Evolutionary conservation across 2,329 filamentous ascomycete genomes (phyloP).

Genomic region (Aschersonia sp.): DNA sequence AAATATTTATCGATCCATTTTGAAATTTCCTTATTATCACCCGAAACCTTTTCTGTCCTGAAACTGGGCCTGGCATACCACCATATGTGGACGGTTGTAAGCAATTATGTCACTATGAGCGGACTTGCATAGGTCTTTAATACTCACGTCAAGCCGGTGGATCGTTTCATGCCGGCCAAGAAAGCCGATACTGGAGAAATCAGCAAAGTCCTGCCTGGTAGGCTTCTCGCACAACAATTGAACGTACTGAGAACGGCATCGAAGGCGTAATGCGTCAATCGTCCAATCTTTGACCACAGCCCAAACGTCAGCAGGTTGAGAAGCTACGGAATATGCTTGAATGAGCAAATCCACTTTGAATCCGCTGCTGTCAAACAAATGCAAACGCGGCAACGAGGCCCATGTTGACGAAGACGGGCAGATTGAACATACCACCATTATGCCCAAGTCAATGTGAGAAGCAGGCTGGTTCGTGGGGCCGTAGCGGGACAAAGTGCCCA

Average conservation of each 20-base stretch:
- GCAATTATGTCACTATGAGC: not conserved
- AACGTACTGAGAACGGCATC: conserved; percentile 80
- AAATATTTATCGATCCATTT: conserved; percentile 91
- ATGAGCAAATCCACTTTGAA: conserved; percentile 3
- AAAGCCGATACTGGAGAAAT: conserved; percentile 67
- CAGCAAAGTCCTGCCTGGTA: too few relatives aligned
- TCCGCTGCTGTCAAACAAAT: too few relatives aligned
- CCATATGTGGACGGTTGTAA: conserved; percentile 17
- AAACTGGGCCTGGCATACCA: conserved; percentile 52
- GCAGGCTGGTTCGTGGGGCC: not conserved
- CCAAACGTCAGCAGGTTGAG: conserved; percentile 56
- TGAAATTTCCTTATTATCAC: conserved; percentile 68
- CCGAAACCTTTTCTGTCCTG: conserved; percentile 68
- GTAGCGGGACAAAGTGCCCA: too few relatives aligned
- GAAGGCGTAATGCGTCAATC: conserved; percentile 87
- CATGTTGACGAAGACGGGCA: not conserved
- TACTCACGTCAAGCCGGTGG: conserved; percentile 93
- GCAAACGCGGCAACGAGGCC: too few relatives aligned
- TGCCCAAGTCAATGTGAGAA: not conserved
- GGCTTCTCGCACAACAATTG: too few relatives aligned
- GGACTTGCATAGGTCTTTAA: not conserved
- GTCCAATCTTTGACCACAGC: conserved; percentile 70
- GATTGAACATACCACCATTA: not conserved
- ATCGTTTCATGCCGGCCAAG: conserved; percentile 92
- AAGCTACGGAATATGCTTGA: conserved; percentile 32